Evolutionary conservation across 768 basidiomycete genomes (phyloP), one percentile per base, ranked within the genome.

Genomic region (Mycena vulgaris): DNA sequence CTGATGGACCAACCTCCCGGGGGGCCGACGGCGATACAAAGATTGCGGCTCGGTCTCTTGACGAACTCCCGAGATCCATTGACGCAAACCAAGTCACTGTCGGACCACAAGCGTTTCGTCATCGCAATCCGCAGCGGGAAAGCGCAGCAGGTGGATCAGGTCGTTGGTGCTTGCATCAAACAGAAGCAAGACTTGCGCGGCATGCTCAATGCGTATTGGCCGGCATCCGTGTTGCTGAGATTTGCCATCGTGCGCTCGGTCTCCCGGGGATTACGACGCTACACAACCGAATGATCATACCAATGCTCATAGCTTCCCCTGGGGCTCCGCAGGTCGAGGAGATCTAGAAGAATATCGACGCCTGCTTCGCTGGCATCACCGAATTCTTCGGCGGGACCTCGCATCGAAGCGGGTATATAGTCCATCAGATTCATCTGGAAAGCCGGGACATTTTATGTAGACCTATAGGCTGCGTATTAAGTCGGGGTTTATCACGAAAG

Each of bases 231-330:
- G 51, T 78, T 14, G 75, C 76, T 11, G 66, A 74, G 3, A 68
- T 81, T 28, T 71, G 59, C 23, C 76, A 79, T 55, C 69, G 61
- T 25, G 69, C 79, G 27, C 16, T 69, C 56, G 52, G 68, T 0
- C 56, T 70, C 2, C 80, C 74, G 0, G 63, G 72, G 14, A 30
- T 73, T 3, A 66, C 68, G 0, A 76, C 68, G 21, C 63, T 79
- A 8, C 45, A 68, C 5, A 68, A 25, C 2, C 52, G 67, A 1
- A 68, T 67, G 16, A 72, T 66, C 19, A 63, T 78, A 0, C 76
- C 77, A 0, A 68, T 53, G 0, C 35, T 80, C 11, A 37, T 72
- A 3, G 68, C 72, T 0, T 80, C 76, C 0, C 35, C 51, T 1
- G 69, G 69, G 0, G 16, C 3, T 1, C 77, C 76, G 11, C 61